Conservation (phyloP, 768 basidiomycete species). For the Suillus spraguei region DNA sequence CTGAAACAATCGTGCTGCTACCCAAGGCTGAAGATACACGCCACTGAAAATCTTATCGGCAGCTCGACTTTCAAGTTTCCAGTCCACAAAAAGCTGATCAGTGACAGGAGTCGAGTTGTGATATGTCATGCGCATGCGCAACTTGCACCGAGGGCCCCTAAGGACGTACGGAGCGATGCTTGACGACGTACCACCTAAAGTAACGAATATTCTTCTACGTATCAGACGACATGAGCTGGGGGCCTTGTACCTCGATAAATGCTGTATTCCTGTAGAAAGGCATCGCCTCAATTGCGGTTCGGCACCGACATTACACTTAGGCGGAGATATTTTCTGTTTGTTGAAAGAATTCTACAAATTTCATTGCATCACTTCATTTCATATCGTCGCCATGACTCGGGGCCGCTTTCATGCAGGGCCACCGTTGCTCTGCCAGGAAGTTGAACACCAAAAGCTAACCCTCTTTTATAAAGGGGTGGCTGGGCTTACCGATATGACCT, state of each 20-base stretch:
- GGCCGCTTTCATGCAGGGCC: neutral
- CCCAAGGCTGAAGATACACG: neutral
- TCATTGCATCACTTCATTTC: neutral
- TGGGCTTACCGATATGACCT: neutral
- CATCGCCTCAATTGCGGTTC: neutral
- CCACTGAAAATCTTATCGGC: neutral
- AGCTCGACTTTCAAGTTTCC: neutral
- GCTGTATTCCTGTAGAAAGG: constrained; percentile 1
- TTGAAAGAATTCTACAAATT: neutral
- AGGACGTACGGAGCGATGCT: neutral
- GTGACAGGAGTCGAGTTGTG: neutral
- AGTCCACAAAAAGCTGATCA: neutral
- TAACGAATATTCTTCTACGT: neutral
- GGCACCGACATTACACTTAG: neutral
- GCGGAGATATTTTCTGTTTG: neutral
- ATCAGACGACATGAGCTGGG: neutral
- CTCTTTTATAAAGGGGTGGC: neutral
- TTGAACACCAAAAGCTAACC: neutral
- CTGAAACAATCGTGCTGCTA: neutral
- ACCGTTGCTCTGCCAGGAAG: neutral
- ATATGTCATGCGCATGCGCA: no score
- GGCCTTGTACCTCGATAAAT: neutral
- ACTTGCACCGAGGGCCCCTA: neutral
- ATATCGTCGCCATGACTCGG: neutral
- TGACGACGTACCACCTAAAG: neutral